Percentiles rank a stretch among this genome's conserved stretches.
These are phyloP conservation scores for Galerina marginata DNA, from an alignment of 768 basidiomycete species.

Conservation along the genomic window DNA sequence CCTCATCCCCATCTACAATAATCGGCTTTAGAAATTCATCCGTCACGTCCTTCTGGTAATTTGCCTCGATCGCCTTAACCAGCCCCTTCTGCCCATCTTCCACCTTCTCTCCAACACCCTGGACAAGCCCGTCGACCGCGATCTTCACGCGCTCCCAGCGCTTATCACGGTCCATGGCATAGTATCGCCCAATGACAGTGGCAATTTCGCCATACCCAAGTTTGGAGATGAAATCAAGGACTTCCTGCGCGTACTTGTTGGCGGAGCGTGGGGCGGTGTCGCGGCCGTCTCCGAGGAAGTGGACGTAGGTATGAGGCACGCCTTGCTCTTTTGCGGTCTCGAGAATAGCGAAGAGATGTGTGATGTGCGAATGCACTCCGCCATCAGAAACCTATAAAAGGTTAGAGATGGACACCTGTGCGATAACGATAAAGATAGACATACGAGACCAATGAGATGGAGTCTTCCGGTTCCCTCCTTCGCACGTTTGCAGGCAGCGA, in stretches of 20 bases:
- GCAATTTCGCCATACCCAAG: conserved; percentile 82
- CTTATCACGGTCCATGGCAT: conserved; percentile 97
- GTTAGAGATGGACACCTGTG: not conserved
- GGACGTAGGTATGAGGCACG: conserved; percentile 86
- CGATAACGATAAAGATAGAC: conserved; percentile 24
- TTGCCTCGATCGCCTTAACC: conserved; percentile 71
- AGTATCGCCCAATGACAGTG: conserved; percentile 90
- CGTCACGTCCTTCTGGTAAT: conserved; percentile 85
- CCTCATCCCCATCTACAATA: conserved; percentile 79
- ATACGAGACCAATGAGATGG: conserved; percentile 87
- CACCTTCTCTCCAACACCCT: conserved; percentile 64
- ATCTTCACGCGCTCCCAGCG: conserved; percentile 94
- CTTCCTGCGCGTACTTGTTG: conserved; percentile 74
- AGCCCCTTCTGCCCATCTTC: conserved; percentile 56
- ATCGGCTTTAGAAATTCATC: conserved; percentile 98
- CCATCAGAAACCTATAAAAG: conserved; percentile 81
- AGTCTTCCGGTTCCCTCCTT: conserved; percentile 84
- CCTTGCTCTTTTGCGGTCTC: conserved; percentile 87
- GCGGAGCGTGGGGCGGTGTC: conserved; percentile 92
- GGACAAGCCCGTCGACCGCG: conserved; percentile 84
- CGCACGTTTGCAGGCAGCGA: conserved; percentile 76
- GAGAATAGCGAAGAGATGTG: conserved; percentile 87
- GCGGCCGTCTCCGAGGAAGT: conserved; percentile 95
- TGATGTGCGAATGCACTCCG: conserved; percentile 96
- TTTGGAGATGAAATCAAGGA: conserved; percentile 78